These are phyloP conservation scores for Thyridium curvatum DNA, from an alignment of 2,329 filamentous ascomycete genomes.

Conservation along the genomic window DNA sequence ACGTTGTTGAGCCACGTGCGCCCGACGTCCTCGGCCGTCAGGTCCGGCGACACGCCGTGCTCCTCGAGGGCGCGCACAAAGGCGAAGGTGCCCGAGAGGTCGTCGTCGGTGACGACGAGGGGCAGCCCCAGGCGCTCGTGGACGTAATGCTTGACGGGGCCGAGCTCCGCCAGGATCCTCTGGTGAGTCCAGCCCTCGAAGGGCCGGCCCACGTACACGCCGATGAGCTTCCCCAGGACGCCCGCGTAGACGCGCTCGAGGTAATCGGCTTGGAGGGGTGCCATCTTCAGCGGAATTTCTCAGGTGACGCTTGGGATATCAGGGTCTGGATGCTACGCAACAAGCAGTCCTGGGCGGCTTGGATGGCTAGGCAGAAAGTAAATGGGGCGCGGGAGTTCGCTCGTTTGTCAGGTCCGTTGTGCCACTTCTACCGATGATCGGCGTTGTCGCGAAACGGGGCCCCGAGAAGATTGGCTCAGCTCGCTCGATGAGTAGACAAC, in stretches of 20 bases:
- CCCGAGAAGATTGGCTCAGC: too few species aligned
- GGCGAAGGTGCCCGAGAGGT: slow-evolving; percentile 20
- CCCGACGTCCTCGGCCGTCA: slow-evolving; percentile 10
- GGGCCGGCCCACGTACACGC: slow-evolving; percentile 23
- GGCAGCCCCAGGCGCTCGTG: slow-evolving; percentile 15
- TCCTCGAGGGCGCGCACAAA: slow-evolving; percentile 23
- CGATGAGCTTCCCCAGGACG: slow-evolving; percentile 24
- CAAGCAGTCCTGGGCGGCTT: too few species aligned
- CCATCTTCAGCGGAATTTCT: too few species aligned
- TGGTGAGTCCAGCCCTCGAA: slow-evolving; percentile 25
- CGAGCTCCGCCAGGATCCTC: slow-evolving; percentile 17
- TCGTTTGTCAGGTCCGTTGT: too few species aligned
- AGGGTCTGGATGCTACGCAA: too few species aligned
- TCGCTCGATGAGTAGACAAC: too few species aligned
- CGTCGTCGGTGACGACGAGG: slow-evolving; percentile 20
- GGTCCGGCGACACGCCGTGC: slow-evolving; percentile 7
- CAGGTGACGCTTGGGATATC: too few species aligned
- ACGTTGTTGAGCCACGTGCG: slow-evolving; percentile 19
- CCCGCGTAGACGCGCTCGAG: slow-evolving; percentile 22
- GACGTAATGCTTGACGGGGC: slow-evolving; percentile 19
- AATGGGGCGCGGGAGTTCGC: too few species aligned
- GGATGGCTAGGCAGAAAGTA: too few species aligned
- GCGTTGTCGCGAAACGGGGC: too few species aligned
- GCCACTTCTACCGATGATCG: too few species aligned
- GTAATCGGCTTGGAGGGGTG: slow-evolving; percentile 11